Base-by-base conservation (phyloP, 2,329 filamentous ascomycete species). In the Dichotomopilus funicola region DNA sequence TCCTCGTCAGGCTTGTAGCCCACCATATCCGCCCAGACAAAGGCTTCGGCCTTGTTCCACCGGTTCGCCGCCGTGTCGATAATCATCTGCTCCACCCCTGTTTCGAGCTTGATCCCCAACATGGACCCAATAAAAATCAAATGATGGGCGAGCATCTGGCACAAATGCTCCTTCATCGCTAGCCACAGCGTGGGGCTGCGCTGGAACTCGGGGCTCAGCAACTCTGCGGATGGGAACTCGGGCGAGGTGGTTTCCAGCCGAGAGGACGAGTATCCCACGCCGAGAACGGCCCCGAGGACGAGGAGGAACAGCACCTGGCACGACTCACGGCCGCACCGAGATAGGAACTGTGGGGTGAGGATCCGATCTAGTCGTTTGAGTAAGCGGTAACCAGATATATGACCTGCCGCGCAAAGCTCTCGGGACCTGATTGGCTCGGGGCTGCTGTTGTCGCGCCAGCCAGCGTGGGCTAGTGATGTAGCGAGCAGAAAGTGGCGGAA, bases 131-230 rank as follows among this genome's bases (percentile, higher is more conserved):
- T 51, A 36, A 65, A 68, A 7, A 68, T 66, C 27, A 68, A 50
- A 43, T 69, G 64, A 44, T 68, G 66, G 3, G 66, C 66, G 6
- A 69, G 60, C 65, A 66, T 69, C 60, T 68, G 66, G 19, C 65
- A 64, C 37, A 69, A 59, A 45, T 68, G 66, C 49, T 68, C 66
- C 55, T 67, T 67, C 64, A 68, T 68, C 34, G 65, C 62, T 13
- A 69, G 48, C 66, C 66, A 68, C 31, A 68, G 60, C 5, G 66
- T 68, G 38, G 67, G 67, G 54, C 66, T 69, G 46, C 65, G 62
- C 10, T 63, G 66, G 46, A 67, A 63, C 51, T 66, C 63, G 9
- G 59, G 53, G 10, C 55, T 59, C 10, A 68, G 49, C 43, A 52
- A 34, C 19, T 61, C 62, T 40, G 35, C 46, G 0, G 63, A 50